Percentiles rank a stretch among this genome's conserved stretches.
Conservation (phyloP, 257 asterid genomes). For the Solanum habrochaites region DNA sequence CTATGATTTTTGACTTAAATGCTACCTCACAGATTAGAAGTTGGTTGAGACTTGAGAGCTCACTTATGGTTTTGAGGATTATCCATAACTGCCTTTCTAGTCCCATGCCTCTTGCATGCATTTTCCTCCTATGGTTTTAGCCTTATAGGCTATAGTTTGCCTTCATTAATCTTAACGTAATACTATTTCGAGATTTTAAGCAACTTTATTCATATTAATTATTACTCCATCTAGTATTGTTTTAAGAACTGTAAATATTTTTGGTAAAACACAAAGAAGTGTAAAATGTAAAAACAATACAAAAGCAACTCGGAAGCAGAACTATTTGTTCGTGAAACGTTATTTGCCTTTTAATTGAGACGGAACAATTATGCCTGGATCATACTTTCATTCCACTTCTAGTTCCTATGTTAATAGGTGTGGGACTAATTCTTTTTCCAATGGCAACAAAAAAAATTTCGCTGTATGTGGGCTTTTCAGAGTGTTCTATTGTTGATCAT, state of each 20-base stretch:
- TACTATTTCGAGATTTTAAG: neutral
- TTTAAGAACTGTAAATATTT: neutral
- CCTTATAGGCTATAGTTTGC: neutral
- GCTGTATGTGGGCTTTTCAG: neutral
- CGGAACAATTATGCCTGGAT: neutral
- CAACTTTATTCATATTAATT: neutral
- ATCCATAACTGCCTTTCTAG: neutral
- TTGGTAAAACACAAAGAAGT: neutral
- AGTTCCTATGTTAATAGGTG: neutral
- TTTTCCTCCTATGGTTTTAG: neutral
- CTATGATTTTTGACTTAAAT: neutral
- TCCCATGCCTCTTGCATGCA: neutral
- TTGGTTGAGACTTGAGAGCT: neutral
- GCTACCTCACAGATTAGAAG: neutral
- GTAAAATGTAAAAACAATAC: neutral
- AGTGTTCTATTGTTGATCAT: neutral
- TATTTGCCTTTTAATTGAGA: neutral
- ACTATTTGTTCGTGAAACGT: neutral
- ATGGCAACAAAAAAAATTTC: neutral
- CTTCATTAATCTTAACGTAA: neutral
- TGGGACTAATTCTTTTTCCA: neutral
- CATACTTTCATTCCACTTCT: neutral
- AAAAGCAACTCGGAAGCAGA: neutral
- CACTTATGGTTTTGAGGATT: neutral
- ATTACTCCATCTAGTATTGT: neutral